phyloP scores from a whole-genome alignment of 2,329 filamentous ascomycete species.

The Colletotrichum sp. region DNA sequence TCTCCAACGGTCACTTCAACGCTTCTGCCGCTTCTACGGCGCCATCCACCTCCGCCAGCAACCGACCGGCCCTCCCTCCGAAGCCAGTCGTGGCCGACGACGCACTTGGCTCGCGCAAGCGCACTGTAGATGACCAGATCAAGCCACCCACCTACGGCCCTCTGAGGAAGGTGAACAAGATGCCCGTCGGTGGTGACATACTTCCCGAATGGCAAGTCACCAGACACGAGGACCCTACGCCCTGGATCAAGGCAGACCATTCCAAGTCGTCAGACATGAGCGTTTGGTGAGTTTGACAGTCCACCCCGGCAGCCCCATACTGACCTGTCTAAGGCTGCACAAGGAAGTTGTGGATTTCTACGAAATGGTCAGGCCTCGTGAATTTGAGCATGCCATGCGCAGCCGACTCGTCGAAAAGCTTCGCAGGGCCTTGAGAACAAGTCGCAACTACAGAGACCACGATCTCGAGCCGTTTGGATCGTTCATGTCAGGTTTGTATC shows the following conservation, averaged over 20 bases:
- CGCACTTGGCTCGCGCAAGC: constrained; percentile 72
- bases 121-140: constrained; percentile 73
- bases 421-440: constrained; percentile 59
- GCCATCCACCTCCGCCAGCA: constrained; percentile 24
- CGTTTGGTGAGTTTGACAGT: constrained; percentile 55
- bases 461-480: constrained; percentile 86
- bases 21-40: constrained; percentile 24
- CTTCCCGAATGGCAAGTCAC: constrained; percentile 57
- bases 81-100: constrained; percentile 36
- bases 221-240: constrained; percentile 50
- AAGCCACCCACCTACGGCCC: constrained; percentile 60
- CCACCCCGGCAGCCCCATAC: neutral
- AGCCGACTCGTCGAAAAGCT: constrained; percentile 75
- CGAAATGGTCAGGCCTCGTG: constrained; percentile 77
- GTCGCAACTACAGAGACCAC: constrained; percentile 60
- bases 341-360: constrained; percentile 92
- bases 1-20: neutral
- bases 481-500: constrained; percentile 80
- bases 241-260: constrained; percentile 68
- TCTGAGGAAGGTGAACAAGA: constrained; percentile 56
- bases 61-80: constrained; percentile 25
- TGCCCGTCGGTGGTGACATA: constrained; percentile 54
- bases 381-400: constrained; percentile 80
- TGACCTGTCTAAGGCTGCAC: constrained; percentile 66
- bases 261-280: constrained; percentile 56